Evolutionary conservation across 768 basidiomycete species (phyloP).

Genomic region (Boletellus sp.): DNA sequence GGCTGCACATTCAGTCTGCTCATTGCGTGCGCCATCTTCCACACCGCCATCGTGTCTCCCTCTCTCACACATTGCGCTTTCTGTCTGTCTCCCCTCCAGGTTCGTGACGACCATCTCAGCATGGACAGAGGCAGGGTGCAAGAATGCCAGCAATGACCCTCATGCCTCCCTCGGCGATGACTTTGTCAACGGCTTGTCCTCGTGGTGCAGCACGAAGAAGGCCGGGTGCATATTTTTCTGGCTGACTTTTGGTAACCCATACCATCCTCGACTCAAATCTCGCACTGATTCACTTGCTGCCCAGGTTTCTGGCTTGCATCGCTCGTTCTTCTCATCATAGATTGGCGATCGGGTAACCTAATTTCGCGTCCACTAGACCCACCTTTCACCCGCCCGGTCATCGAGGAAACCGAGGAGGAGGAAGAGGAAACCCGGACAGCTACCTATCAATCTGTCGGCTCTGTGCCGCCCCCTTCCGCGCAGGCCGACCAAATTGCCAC

Average conservation of each 20-base stretch:
- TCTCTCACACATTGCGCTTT: slow-evolving; percentile 14
- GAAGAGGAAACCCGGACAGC: slow-evolving; percentile 51
- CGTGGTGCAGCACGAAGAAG: slow-evolving; percentile 93
- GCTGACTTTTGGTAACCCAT: slow-evolving; percentile 63
- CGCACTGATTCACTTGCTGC: slow-evolving; percentile 8
- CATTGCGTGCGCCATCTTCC: slow-evolving; percentile 58
- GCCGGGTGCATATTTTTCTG: slow-evolving; percentile 89
- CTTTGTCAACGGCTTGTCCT: slow-evolving; percentile 63
- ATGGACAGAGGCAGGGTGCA: slow-evolving; percentile 89
- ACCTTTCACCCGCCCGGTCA: slow-evolving; percentile 64
- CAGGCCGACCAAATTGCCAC: slow-evolving; percentile 21
- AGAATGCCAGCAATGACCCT: slow-evolving; percentile 78
- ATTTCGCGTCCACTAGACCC: slow-evolving; percentile 57
- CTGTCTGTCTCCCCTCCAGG: slow-evolving; percentile 31
- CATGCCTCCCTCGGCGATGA: slow-evolving; percentile 62
- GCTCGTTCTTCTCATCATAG: slow-evolving; percentile 58
- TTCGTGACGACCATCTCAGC: slow-evolving; percentile 78
- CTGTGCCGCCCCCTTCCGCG: slow-evolving; percentile 31
- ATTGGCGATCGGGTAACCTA: slow-evolving; percentile 72
- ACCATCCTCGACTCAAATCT: neutral
- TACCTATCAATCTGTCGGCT: slow-evolving; percentile 45
- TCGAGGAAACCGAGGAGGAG: slow-evolving; percentile 47
- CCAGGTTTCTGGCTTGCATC: slow-evolving; percentile 76
- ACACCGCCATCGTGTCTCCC: neutral
- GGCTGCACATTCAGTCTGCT: slow-evolving; percentile 67